Percentiles rank a stretch among this genome's conserved stretches.
Evolutionary conservation across 805 yeast genomes (phyloP).

Genomic region (Wickerhamiella vanderwaltii): DNA sequence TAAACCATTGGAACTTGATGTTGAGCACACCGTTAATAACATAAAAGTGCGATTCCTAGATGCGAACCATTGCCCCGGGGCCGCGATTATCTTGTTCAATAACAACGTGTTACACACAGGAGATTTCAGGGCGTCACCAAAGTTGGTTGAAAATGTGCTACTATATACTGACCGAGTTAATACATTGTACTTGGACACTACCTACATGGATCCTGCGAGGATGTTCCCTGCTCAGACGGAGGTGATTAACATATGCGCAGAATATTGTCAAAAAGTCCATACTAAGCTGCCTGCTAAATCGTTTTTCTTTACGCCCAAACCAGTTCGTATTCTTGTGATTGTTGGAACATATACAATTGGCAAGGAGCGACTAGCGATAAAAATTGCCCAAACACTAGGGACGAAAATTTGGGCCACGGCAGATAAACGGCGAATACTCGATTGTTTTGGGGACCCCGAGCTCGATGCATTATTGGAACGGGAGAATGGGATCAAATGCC

Average conservation of each 20-base stretch:
- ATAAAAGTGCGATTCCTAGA: constrained; percentile 51
- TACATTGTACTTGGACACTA: constrained; percentile 71
- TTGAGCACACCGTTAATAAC: constrained; percentile 31
- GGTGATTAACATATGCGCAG: constrained; percentile 51
- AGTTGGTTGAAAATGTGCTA: constrained; percentile 32
- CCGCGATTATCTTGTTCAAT: constrained; percentile 66
- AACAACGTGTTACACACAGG: constrained; percentile 65
- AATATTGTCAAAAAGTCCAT: constrained; percentile 36
- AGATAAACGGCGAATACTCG: constrained; percentile 37
- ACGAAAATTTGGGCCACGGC: constrained; percentile 34
- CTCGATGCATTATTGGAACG: constrained; percentile 31
- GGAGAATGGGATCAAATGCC: constrained; percentile 36
- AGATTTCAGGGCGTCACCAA: constrained; percentile 64
- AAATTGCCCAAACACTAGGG: constrained; percentile 27
- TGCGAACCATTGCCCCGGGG: constrained; percentile 97
- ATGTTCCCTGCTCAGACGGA: constrained; percentile 65
- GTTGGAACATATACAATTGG: constrained; percentile 91
- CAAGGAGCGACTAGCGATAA: constrained; percentile 71
- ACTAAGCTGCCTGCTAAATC: constrained; percentile 23
- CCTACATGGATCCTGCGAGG: constrained; percentile 66
- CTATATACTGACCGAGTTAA: constrained; percentile 22
- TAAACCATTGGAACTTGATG: constrained; percentile 34
- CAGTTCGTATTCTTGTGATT: constrained; percentile 39
- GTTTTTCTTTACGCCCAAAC: constrained; percentile 17
- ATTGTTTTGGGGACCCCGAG: constrained; percentile 34